Evolutionary conservation across 2,329 filamentous ascomycete species (phyloP), one percentile per base, ranked within the genome.

Genomic region (Phyllosticta citriasiana): DNA sequence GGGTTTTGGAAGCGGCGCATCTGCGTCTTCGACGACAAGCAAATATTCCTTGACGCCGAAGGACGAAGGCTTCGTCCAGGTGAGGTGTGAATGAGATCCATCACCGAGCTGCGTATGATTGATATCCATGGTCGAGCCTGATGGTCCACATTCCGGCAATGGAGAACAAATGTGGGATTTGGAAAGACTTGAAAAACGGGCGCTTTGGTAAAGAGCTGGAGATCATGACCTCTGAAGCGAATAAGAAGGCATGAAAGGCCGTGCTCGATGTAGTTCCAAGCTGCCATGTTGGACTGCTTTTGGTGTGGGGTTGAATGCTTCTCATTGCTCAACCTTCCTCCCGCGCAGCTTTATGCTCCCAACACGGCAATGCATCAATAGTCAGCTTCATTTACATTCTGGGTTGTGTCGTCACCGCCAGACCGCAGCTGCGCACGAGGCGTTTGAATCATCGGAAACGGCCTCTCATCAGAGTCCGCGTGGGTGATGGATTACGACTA

Each of bases 61-160:
- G 1, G 40, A 27, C 10, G 52, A 22, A 2, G 57, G 19, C 4
- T 57, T 55, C 8, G 30, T 16, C 63, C 63, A 65, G 0, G n/a
- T 25, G 1, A 65, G 40, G 2, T 54, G 56, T 14, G 64, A 63
- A 33, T 65, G 64, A 1, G 51, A 57, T 12, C 57, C 55, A 3
- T 57, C 57, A 24, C 62, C 61, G 8, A 60, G 19, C 26, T 55
- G 63, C 26, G 75, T 77, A 65, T 78, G 76, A 50, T 75, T 73
- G 30, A 67, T 66, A 7, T 63, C 63, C 33, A 81, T 65, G 3
- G 67, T 68, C 30, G 74, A 70, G 27, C 71, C 71, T 16, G 70
- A 71, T n/a, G 66, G 64, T 8, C 77, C 77, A 65, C 74, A 73
- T 57, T 77, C 76, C 14, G 74, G 16, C 75, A 77, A 7, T 68